Conservation (phyloP, 495 filamentous ascomycete genomes). For the Podospora comata region DNA sequence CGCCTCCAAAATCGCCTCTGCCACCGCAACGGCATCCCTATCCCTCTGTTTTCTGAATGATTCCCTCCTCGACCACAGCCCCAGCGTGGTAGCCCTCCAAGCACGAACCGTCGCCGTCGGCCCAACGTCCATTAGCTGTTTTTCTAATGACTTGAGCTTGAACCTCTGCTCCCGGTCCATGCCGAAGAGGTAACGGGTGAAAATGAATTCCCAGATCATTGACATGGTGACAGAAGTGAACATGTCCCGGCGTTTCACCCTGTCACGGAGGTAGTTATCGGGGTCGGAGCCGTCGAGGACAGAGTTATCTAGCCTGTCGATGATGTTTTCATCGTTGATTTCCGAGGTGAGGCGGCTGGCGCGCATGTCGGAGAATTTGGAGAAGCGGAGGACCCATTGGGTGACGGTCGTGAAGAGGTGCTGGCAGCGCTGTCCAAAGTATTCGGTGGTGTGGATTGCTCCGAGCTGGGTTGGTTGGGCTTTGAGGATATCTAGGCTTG, state of each 20-base stretch:
- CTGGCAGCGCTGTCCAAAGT: constrained; percentile 92
- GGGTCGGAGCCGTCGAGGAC: constrained; percentile 91
- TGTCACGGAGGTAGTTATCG: constrained; percentile 77
- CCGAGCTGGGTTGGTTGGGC: no score
- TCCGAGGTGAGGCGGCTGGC: constrained; percentile 77
- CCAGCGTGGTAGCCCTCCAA: constrained; percentile 93
- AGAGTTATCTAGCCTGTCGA: constrained; percentile 87
- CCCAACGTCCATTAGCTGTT: constrained; percentile 79
- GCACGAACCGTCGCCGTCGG: constrained; percentile 78
- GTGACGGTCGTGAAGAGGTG: constrained; percentile 90
- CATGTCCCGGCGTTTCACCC: constrained; percentile 80
- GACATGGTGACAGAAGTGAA: constrained; percentile 97
- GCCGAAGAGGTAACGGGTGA: constrained; percentile 95
- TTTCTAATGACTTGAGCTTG: constrained; percentile 91
- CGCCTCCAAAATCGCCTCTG: constrained; percentile 76
- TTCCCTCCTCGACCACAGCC: constrained; percentile 72
- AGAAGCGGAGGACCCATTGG: constrained; percentile 94
- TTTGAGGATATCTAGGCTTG: no score
- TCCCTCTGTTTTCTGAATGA: constrained; percentile 71
- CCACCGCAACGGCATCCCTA: constrained; percentile 84
- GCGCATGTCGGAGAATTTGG: constrained; percentile 86
- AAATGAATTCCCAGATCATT: constrained; percentile 97
- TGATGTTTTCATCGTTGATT: constrained; percentile 80
- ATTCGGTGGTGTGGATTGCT: constrained; percentile 73
- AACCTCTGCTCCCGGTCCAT: constrained; percentile 97